Evolutionary conservation across 345 rosid genomes (phyloP), one percentile per base, ranked within the genome.

Genomic region (Sonneratia alba): DNA sequence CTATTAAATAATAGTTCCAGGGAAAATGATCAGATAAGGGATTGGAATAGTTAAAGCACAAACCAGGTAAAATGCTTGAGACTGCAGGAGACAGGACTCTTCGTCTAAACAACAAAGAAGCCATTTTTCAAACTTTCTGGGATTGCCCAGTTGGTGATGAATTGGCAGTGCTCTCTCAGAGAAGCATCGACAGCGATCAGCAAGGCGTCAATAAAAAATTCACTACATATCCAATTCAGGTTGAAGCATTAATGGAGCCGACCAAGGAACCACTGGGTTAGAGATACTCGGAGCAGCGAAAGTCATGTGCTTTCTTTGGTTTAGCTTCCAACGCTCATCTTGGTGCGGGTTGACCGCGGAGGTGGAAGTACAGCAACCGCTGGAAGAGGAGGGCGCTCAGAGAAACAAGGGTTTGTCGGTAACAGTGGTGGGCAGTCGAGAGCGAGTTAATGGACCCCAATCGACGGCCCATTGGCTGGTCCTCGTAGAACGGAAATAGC

Each of bases 21-120:
- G 19, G 27, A 7, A 32, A 27, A 32, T 62, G 6, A 13, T 9
- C 66, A 15, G 10, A 13, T 62, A 62, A 32, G 19, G 66, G 49
- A 21, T n/a, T n/a, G 57, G 7, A 48, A 67, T 38, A 67, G 53
- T 62, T 53, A 53, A 62, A 81, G 71, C 57, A 70, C 76, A 40
- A 79, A 93, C 97, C 97, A 76, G 79, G 80, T 71, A 86, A 71
- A 75, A 84, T 10, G 74, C 82, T 77, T 71, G 86, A 73, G 79
- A 81, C 32, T n/a, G 85, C 87, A 21, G 82, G 81, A 81, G 87
- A 67, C 76, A 90, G 72, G 77, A 76, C 81, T 81, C 85, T 87
- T 76, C 86, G 88, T 24, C 85, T 83, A 81, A 85, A 81, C 67
- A 87, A 80, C 56, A 77, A 81, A 82, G 78, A 77, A 40, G 83